Base-by-base conservation (phyloP, 2,329 filamentous ascomycete species). In the Blastomyces emzantsi region DNA sequence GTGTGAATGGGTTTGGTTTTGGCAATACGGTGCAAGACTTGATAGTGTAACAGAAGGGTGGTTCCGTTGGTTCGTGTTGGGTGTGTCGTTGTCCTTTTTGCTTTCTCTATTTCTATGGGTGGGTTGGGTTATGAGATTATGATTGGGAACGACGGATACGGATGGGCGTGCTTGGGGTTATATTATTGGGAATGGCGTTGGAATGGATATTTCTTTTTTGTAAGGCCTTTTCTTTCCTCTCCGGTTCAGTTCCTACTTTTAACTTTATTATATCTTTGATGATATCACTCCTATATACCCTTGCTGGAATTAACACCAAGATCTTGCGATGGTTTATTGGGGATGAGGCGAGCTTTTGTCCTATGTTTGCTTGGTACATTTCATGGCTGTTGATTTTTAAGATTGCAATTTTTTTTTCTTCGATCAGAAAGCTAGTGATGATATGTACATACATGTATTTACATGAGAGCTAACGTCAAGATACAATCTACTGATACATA, bases 1-100 rank as follows among this genome's bases (percentile, higher is more conserved):
- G 60, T 49, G 60, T 61, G 7, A 64, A 60, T 41, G 62, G 61
- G 1, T 58, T 66, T 36, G 66, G 63, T 25, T 65, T 66, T 52
- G 66, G 57, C 22, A 64, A 63, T 41, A 41, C 64, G 19, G 59
- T 64, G 28, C 63, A 65, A 36, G 62, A 66, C 43, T 33, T 67
- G 49, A 64, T 66, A 39, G 64, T 67, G 51, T 67, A 62, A 45
- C 13, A 7, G 25, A 39, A 8, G 7, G 1, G 19, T 2, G 17
- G 52, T 55, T 55, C 2, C 19, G 25, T 15, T 33, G 51, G 33
- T 36, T 13, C 28, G 51, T 54, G 6, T 33, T 61, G 30, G 25
- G 19, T 22, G 58, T 60, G n/a, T n/a, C 19, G 28, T 19, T n/a
- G n/a, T n/a, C n/a, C 19, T 19, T 22, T 41, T 22, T 45, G 19